Conservation (phyloP, 2,329 filamentous ascomycete genomes). For the Fusarium graminum region DNA sequence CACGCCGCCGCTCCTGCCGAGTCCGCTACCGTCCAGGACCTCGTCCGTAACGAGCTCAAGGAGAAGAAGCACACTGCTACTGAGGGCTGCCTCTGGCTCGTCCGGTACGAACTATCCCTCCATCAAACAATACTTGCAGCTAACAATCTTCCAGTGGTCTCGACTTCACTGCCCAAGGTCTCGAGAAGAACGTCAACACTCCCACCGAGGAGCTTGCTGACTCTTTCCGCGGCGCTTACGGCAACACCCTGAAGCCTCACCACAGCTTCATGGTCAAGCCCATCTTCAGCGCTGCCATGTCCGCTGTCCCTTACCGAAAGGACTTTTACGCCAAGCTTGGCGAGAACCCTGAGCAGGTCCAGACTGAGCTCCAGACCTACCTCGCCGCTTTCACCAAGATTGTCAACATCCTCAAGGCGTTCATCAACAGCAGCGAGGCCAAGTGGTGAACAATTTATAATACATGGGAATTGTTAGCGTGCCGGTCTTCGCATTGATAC, state of each 20-base stretch:
- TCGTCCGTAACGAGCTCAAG: slow-evolving; percentile 89
- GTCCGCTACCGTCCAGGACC: slow-evolving; percentile 86
- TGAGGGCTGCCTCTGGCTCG: slow-evolving; percentile 91
- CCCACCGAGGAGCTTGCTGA: slow-evolving; percentile 79
- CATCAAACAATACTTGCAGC: not conserved
- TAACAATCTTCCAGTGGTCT: slow-evolving; percentile 74
- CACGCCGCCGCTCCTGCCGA: slow-evolving; percentile 82
- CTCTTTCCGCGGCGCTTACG: slow-evolving; percentile 90
- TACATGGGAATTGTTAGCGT: slow-evolving; percentile 12
- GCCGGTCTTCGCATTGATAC: slow-evolving; percentile 6
- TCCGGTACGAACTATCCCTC: slow-evolving; percentile 70
- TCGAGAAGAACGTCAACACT: slow-evolving; percentile 80
- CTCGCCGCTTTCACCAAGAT: slow-evolving; percentile 82
- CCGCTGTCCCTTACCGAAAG: slow-evolving; percentile 90
- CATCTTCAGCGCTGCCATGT: slow-evolving; percentile 93
- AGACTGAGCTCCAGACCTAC: slow-evolving; percentile 75
- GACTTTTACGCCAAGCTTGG: slow-evolving; percentile 94
- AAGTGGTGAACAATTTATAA: slow-evolving; percentile 63
- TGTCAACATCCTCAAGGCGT: slow-evolving; percentile 78
- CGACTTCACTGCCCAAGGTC: slow-evolving; percentile 90
- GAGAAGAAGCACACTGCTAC: slow-evolving; percentile 88
- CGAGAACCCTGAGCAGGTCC: slow-evolving; percentile 72
- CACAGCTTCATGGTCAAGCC: slow-evolving; percentile 92
- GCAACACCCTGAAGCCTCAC: slow-evolving; percentile 87
- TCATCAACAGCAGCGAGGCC: slow-evolving; percentile 67